Conservation (phyloP, 108 stramenopile genomes). For the Nitzschia sp. region DNA sequence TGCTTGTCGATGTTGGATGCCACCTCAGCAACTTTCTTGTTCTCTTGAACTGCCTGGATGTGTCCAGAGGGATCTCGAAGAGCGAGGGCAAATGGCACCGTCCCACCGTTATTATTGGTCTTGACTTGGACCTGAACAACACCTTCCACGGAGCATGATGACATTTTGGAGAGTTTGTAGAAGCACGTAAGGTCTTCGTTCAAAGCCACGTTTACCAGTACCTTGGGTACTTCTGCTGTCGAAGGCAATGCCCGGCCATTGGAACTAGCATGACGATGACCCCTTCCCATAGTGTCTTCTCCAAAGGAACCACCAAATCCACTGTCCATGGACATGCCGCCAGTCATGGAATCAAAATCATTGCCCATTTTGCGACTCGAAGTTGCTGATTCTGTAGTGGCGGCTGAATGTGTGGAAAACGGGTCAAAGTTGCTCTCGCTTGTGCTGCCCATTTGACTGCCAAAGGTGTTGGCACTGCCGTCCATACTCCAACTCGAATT, state of each 20-base stretch:
- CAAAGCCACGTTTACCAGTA: constrained; percentile 62
- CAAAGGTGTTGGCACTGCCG: background rate
- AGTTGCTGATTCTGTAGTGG: constrained; percentile 1
- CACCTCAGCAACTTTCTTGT: constrained; percentile 67
- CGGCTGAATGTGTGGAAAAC: constrained; percentile 7
- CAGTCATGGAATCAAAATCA: background rate
- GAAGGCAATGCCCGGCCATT: constrained; percentile 5
- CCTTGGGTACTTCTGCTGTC: constrained; percentile 3
- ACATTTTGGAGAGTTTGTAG: constrained; percentile 75
- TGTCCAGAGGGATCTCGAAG: constrained; percentile 70
- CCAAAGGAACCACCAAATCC: constrained; percentile 12
- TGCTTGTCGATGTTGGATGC: constrained; percentile 7
- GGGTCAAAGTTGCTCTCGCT: constrained; percentile 18
- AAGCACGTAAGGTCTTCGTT: constrained; percentile 88
- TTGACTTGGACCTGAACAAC: constrained; percentile 65
- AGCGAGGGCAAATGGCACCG: constrained; percentile 60
- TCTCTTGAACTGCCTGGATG: constrained; percentile 72
- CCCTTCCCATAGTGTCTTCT: background rate
- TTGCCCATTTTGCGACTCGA: background rate
- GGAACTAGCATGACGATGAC: background rate
- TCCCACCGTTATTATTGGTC: constrained; percentile 23
- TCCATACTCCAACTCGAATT: constrained; percentile 3
- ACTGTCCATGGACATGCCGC: constrained; percentile 12
- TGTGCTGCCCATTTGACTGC: constrained; percentile 1
- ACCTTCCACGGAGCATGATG: constrained; percentile 73